Evolutionary conservation across 257 asterid genomes (phyloP), one percentile per base, ranked within the genome.

Genomic region (Penstemon eatonii): DNA sequence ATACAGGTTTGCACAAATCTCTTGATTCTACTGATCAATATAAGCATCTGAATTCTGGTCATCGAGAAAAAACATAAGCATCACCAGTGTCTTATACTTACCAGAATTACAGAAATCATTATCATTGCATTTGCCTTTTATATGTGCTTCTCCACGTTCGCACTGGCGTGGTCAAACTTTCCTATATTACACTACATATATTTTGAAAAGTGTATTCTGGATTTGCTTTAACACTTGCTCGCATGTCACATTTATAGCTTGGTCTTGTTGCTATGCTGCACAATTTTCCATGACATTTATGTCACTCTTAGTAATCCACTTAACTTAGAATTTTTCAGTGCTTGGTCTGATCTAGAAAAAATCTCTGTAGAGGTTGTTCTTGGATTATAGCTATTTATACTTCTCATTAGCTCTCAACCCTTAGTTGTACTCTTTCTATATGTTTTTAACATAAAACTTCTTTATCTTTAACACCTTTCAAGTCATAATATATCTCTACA

Each of bases 1-100:
- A 84, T 92, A 78, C 90, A 92, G 98, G 98, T 89, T 63, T 15
- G 73, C 68, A 40, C 47, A 50, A 49, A 69, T 72, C 73, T 70
- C 53, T 65, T 42, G 64, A 15, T 58, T 55, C 59, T 67, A 18
- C 47, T 56, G 63, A 43, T 55, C 65, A 58, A 66, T 46, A 50
- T 18, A 67, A 46, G 58, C 56, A 70, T 76, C 52, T 54, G 44
- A 75, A 65, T 52, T 57, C 42, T 54, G 65, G 51, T 58, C 37
- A 15, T 57, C 54, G 43, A 18, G 53, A 47, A 49, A 56, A 1
- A 25, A 25, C 33, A 25, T 25, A 1, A 25, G 2, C 33, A 25
- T 25, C 2, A 25, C 44, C 45, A 45, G 46, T 2, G 25, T 76
- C 71, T 36, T 66, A 58, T 46, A 63, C 49, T 64, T 45, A 45